Evolutionary conservation across 2,329 filamentous ascomycete species (phyloP), one percentile per base, ranked within the genome.

Genomic region (Escovopsis sp.): DNA sequence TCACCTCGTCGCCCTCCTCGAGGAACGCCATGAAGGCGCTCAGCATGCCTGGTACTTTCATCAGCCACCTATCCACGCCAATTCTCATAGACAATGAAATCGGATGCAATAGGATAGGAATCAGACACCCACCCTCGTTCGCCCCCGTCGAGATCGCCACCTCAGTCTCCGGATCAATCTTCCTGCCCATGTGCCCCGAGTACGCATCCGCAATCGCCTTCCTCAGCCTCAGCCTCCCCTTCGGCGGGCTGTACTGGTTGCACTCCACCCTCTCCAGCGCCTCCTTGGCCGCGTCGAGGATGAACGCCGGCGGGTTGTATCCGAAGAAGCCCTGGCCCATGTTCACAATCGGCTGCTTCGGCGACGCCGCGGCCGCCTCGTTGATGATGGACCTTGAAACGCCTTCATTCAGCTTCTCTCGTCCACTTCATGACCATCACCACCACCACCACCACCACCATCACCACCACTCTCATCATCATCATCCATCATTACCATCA

Each of bases 11-110:
- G 11, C 86, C 91, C 1, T 77, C 74, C 63, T 98, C 91, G 45
- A 98, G 79, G 54, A 98, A 98, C 3, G 76, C 91, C 91, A 98
- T 96, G 58, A 98, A 96, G 0, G 88, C 91, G 58, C 85, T 89
- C 50, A 98, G 70, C 86, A 96, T 96, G 54, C 85, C 52, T 54
- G 15, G 0, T 23, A 35, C 2, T 15, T 2, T 15, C 15, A 15
- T 15, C 15, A 15, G 15, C 15, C 15, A 15, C 15, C 15, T 15
- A 15, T 15, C 15, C 12, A 4, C 32, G 10, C 15, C 15, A 18
- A 39, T 33, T 7, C 10, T 10, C 28, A 30, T 30, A 6, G 6
- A 30, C 28, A 6, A 30, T 6, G 28, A 30, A 10, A 5, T 7
- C 11, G 2, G 2, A 15, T 15, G 15, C 15, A 15, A 15, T 15